These are phyloP conservation scores for Dactylellina leptospora DNA, from an alignment of 2,329 filamentous ascomycete genomes.

Conservation along the genomic window DNA sequence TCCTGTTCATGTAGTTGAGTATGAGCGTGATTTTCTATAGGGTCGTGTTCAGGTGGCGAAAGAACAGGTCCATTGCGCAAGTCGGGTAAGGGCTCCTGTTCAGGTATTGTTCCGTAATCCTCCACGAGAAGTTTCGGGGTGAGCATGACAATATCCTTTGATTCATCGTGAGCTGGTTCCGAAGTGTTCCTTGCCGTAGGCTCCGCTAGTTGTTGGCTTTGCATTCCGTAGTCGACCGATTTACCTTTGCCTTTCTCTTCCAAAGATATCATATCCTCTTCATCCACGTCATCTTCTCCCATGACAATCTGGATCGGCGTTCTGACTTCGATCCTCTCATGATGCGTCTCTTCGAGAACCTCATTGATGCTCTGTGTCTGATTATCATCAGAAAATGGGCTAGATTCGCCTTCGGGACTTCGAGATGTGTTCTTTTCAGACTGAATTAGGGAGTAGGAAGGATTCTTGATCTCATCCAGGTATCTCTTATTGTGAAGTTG, in stretches of 20 bases:
- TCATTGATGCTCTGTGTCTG: slow-evolving; percentile 33
- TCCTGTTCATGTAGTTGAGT: slow-evolving; percentile 6
- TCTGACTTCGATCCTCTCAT: slow-evolving; percentile 33
- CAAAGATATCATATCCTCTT: slow-evolving; percentile 6
- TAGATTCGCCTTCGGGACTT: slow-evolving; percentile 38
- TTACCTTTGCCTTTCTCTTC: slow-evolving; percentile 25
- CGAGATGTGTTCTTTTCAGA: slow-evolving; percentile 32
- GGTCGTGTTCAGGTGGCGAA: background rate
- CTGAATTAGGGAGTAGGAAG: slow-evolving; percentile 17
- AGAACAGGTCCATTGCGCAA: background rate
- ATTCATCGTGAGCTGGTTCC: slow-evolving; percentile 23
- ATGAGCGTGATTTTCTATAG: background rate
- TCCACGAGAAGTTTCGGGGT: slow-evolving; percentile 32
- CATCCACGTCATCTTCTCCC: slow-evolving; percentile 25
- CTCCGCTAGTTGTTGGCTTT: slow-evolving; percentile 1
- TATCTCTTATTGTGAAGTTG: slow-evolving; percentile 45
- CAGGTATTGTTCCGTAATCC: slow-evolving; percentile 22
- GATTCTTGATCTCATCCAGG: slow-evolving; percentile 37
- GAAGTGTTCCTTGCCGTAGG: background rate
- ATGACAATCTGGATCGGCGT: slow-evolving; percentile 22
- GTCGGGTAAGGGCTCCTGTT: slow-evolving; percentile 39
- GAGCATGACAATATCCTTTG: slow-evolving; percentile 33
- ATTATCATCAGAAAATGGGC: slow-evolving; percentile 31
- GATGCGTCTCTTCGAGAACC: slow-evolving; percentile 28
- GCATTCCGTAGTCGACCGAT: slow-evolving; percentile 3